Conservation (phyloP, 441 rosid genomes). For the Populus hybrid region DNA sequence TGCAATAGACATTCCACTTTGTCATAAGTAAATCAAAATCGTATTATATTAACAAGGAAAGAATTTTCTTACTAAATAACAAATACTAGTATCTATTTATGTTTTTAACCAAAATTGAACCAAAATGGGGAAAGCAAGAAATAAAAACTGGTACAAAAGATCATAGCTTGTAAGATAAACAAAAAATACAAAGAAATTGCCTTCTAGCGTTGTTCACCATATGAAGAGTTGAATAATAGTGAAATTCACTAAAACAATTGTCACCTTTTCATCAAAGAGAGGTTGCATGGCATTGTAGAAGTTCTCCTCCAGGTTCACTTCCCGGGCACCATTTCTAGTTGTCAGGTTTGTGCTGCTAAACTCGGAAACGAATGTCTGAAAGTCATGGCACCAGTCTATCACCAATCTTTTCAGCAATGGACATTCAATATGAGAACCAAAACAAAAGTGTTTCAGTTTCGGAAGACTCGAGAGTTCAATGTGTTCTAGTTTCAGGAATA, state of each 20-base stretch:
- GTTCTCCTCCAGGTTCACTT: not conserved
- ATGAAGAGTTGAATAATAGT: not conserved
- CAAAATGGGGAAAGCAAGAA: not conserved
- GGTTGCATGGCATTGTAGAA: not conserved
- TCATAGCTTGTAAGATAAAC: not conserved
- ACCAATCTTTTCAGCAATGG: not conserved
- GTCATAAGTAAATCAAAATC: not conserved
- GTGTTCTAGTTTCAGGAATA: not conserved
- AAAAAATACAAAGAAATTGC: not conserved
- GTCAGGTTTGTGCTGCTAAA: not conserved
- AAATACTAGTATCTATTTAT: not conserved
- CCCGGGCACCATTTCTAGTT: not conserved
- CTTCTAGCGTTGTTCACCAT: not conserved
- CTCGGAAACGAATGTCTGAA: slow-evolving; percentile 1
- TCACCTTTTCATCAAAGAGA: slow-evolving; percentile 7
- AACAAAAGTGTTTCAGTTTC: slow-evolving; percentile 4
- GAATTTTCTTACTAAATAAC: not conserved
- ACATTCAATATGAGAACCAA: slow-evolving; percentile 6
- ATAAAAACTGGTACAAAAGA: not conserved
- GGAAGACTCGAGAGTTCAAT: slow-evolving; percentile 12
- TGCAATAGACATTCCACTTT: not conserved
- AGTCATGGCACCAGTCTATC: not conserved
- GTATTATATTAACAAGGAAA: not conserved
- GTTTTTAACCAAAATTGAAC: too few species aligned
- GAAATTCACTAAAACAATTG: not conserved